Conservation (phyloP, 768 basidiomycete genomes). For the Dentipellis fragilis region DNA sequence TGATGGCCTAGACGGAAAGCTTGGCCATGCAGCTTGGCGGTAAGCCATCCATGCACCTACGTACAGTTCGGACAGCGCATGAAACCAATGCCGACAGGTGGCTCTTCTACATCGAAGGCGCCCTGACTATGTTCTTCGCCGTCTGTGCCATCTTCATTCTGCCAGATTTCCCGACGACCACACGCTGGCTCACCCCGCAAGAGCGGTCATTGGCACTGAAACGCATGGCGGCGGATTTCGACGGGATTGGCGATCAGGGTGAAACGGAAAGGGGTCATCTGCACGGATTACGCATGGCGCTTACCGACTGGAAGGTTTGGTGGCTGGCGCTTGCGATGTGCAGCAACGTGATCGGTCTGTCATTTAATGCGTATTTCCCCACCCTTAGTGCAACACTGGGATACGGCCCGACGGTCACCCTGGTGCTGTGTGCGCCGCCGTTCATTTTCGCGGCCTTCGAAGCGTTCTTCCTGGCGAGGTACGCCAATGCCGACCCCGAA, state of each 20-base stretch:
- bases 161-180: constrained; percentile 62
- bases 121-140: constrained; percentile 41
- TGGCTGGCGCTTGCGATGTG: constrained; percentile 60
- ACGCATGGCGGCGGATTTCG: constrained; percentile 51
- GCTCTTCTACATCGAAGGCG: constrained; percentile 62
- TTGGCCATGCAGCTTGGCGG: constrained; percentile 66
- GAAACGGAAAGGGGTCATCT: constrained; percentile 30
- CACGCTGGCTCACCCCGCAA: constrained; percentile 47
- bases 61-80: not conserved
- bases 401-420: constrained; percentile 46
- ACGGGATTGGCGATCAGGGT: constrained; percentile 40
- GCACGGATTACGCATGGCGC: constrained; percentile 43
- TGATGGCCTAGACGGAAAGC: constrained; percentile 53
- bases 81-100: constrained; percentile 28
- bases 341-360: constrained; percentile 48
- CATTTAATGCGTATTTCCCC: constrained; percentile 74
- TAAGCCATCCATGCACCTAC: constrained; percentile 21
- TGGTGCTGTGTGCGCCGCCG: constrained; percentile 70
- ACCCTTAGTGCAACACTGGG: constrained; percentile 65
- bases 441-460: constrained; percentile 52
- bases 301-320: constrained; percentile 83
- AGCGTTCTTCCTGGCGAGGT: constrained; percentile 45
- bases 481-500: constrained; percentile 1
- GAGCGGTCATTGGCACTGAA: constrained; percentile 47
- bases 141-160: constrained; percentile 49